Evolutionary conservation across 495 filamentous ascomycete species (phyloP), one percentile per base, ranked within the genome.

Genomic region (Podospora anserina): DNA sequence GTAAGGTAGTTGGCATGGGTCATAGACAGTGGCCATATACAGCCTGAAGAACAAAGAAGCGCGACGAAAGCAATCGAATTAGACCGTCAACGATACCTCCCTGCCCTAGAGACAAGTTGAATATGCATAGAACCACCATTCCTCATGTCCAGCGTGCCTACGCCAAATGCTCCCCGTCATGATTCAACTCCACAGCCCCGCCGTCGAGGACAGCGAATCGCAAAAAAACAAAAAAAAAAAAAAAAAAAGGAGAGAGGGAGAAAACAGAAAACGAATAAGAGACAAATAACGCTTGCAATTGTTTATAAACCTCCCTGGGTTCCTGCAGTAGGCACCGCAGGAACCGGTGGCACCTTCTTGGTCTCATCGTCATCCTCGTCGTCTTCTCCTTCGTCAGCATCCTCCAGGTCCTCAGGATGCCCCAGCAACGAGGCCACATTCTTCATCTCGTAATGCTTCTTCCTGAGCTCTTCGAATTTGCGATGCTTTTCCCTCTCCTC

Each of bases 401-500:
- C 77, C 6, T 79, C 81, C 23, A 87, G 64, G 0, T 81, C 76
- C 71, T 89, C 87, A 2, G 86, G 86, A 65, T 89, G 87, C 13
- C 93, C 95, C 69, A 99, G 85, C 66, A 98, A 79, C 72, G 89
- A 86, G 70, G 94, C 96, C 26, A 98, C 92, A 75, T 95, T 90
- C 84, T 87, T 93, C 96, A 99, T 98, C 84, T 98, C 96, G 78
- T 99, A 99, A 78, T 99, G 95, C 80, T 87, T 92, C 87, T 93
- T 97, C 77, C 95, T 85, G 83, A 92, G 85, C 81, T 91, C 84
- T 81, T 97, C 94, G 75, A 99, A 99, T 77, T 90, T 86, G 68
- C 86, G 86, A 75, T 99, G 95, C 82, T 97, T 96, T 82, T 92
- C 92, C 67, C 81, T 80, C 71, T 95, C 93, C 78, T 97, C 94